Conservation (phyloP, 2,329 filamentous ascomycete species). For the Thelonectria discophora region DNA sequence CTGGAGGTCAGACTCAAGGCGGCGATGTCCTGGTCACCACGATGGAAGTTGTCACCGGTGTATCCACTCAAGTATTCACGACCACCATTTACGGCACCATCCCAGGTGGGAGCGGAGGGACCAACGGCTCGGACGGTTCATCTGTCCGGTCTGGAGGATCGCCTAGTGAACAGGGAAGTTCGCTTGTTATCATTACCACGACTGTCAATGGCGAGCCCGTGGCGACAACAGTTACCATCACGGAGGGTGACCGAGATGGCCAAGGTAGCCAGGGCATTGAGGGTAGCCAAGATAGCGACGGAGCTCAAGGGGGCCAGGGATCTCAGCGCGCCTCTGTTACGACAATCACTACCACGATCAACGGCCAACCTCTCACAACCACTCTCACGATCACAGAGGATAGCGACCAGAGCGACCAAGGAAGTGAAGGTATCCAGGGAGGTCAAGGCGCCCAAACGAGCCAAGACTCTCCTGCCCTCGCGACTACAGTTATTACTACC, state of each 20-base stretch:
- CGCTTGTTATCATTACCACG: not conserved
- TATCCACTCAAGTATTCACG: constrained; percentile 8
- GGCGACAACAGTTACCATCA: not conserved
- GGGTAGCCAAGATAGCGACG: not conserved
- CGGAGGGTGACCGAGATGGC: not conserved
- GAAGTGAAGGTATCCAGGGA: not conserved
- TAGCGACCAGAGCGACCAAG: not conserved
- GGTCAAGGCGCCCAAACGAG: not conserved
- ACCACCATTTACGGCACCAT: constrained; percentile 4
- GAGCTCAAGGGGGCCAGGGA: not conserved
- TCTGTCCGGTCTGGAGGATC: not conserved
- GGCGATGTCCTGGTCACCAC: not conserved
- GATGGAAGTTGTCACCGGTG: not conserved
- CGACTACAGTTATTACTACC: not conserved
- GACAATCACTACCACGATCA: not conserved
- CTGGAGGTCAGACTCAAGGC: not conserved
- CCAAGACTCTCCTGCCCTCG: not conserved
- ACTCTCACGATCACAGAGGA: not conserved
- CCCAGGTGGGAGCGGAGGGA: not conserved
- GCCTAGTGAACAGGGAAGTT: not conserved
- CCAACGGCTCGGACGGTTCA: not conserved
- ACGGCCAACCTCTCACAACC: not conserved
- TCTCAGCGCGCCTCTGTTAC: not conserved
- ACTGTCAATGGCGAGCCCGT: constrained; percentile 3
- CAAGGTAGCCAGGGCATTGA: not conserved